A percentile compares a stretch with the other conserved stretches of the same genome.
Conservation (phyloP, 148 eudicot genomes). For the Tetragonia tetragonoides region DNA sequence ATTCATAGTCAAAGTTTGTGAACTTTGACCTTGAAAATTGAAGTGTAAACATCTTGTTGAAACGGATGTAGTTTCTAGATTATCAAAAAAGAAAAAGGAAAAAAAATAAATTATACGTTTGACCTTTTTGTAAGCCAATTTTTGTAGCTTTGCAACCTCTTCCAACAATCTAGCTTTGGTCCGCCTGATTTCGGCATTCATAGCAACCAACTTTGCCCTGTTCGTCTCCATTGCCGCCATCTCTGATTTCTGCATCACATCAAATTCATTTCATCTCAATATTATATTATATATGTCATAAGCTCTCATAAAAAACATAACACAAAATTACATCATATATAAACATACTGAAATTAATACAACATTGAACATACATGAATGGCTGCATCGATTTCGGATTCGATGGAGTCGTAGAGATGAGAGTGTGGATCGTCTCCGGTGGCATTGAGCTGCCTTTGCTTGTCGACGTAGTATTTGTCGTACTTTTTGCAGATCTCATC, state of each 20-base stretch:
- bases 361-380: constrained; percentile 39
- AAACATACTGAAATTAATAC: not conserved
- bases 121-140: constrained; percentile 87
- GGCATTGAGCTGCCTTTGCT: constrained; percentile 57
- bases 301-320: not conserved
- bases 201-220: constrained; percentile 74
- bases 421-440: constrained; percentile 76
- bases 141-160: constrained; percentile 80
- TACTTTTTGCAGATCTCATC: constrained; percentile 91
- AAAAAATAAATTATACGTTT: not conserved
- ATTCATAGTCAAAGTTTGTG: no score
- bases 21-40: no score
- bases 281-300: no score
- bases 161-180: constrained; percentile 76
- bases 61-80: no score
- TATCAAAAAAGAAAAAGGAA: no score
- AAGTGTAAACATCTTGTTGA: no score
- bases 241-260: constrained; percentile 67
- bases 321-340: not conserved
- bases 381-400: constrained; percentile 64
- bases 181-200: constrained; percentile 85
- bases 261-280: not conserved
- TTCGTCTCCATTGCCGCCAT: constrained; percentile 59
- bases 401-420: constrained; percentile 69
- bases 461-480: constrained; percentile 82